These are phyloP conservation scores for Yarrowia deformans DNA, from an alignment of 805 yeast genomes.

Conservation along the genomic window DNA sequence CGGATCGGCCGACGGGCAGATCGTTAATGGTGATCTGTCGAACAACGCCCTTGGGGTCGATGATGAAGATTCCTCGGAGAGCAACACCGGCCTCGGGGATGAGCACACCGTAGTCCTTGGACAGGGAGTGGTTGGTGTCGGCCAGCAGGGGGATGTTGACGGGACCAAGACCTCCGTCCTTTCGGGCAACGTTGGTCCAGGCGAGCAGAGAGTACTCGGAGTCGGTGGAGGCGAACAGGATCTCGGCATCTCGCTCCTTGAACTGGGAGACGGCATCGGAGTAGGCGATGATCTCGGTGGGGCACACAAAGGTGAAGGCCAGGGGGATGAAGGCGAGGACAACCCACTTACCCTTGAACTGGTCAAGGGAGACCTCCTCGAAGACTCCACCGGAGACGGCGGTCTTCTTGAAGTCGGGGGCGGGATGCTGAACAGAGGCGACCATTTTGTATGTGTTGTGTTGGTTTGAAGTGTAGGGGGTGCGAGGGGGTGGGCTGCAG, in stretches of 20 bases:
- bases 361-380: slow-evolving; percentile 93
- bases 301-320: slow-evolving; percentile 99
- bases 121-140: slow-evolving; percentile 94
- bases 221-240: slow-evolving; percentile 96
- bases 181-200: slow-evolving; percentile 96
- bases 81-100: slow-evolving; percentile 96
- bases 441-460: slow-evolving; percentile 63
- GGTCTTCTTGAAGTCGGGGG: slow-evolving; percentile 94
- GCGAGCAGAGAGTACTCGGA: slow-evolving; percentile 97
- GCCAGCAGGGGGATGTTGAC: slow-evolving; percentile 93
- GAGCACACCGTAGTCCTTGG: slow-evolving; percentile 97
- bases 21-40: slow-evolving; percentile 99
- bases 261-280: slow-evolving; percentile 93
- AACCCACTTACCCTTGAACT: slow-evolving; percentile 98
- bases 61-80: slow-evolving; percentile 96
- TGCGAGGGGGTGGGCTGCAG: slow-evolving; percentile 4
- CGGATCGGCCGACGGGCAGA: slow-evolving; percentile 99
- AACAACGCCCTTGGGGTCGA: slow-evolving; percentile 92
- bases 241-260: slow-evolving; percentile 83
- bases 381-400: slow-evolving; percentile 97
- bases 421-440: slow-evolving; percentile 91
- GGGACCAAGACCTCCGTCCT: slow-evolving; percentile 98
- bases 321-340: slow-evolving; percentile 95
- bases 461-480: neutral
- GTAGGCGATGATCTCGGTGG: slow-evolving; percentile 99